Base-by-base conservation (phyloP, 1,284 basidiomycete species). In the Meripilus lineatus region DNA sequence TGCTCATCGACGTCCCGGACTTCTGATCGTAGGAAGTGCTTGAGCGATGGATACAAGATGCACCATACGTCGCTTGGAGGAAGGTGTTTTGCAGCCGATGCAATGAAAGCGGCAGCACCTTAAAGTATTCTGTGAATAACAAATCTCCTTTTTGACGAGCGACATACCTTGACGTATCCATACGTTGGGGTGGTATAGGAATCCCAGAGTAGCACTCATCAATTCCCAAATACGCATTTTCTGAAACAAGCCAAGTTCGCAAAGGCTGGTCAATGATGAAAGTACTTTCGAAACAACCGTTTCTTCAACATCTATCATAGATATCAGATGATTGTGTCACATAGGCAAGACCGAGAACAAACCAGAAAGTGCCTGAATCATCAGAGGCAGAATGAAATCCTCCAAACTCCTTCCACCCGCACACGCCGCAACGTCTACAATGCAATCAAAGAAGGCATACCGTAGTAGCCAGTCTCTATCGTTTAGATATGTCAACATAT, bases 401-500 rank as follows among this genome's bases (percentile, higher is more conserved):
- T 93, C 90, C 52, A 92, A 59, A 57, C 89, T 93, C 45, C 84
- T 70, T 17, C 88, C 84, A 0, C 93, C 93, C 3, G 93, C 90
- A 65, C 91, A 93, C 0, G 88, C 89, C 5, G 93, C 95, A 2
- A 99, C 91, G 48, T 91, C 91, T 6, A 96, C 90, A 21, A 98
- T 92, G 50, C 89, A 90, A 59, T 96, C 93, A 58, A 98, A 97
- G 63, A 99, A 98, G 0, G 91, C 89, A 51, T 85, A 79, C 2
- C 96, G 76, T 35, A 99, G 68, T 18, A 89, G 67, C 94, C 95
- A 98, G 58, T 96, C 92, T 8, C 89, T 73, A 57, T 98, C 94
- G 59, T 99, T 99, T 53, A 99, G 75, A 58, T 97, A 99, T 0
- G 96, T 99, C 62, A 99, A 94, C 84, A 99, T 95, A 62, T 99